Conservation (phyloP, 164 flowering plant genomes). For the Vitis amurensis region DNA sequence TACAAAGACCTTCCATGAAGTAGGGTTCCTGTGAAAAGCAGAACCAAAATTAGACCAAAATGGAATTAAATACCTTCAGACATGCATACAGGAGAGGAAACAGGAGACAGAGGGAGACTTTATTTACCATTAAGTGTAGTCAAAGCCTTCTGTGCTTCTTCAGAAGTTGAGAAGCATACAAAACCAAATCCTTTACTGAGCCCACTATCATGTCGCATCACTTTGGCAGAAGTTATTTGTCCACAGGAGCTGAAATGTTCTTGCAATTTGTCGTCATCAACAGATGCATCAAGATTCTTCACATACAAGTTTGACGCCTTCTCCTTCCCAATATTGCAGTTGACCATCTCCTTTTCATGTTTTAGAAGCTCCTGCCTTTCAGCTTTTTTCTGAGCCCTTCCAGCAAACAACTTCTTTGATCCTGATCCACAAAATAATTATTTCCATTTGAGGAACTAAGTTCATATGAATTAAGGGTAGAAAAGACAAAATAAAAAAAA, state of each 20-base stretch:
- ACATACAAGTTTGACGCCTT: conserved; percentile 41
- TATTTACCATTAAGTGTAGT: conserved; percentile 18
- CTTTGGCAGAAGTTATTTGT: conserved; percentile 31
- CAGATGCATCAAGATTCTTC: conserved; percentile 24
- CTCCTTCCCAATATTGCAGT: conserved; percentile 3
- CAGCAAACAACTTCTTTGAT: conserved; percentile 38
- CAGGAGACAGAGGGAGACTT: not conserved
- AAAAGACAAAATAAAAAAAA: not conserved
- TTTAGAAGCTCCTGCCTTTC: conserved; percentile 31
- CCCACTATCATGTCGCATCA: conserved; percentile 31
- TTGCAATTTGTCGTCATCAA: conserved; percentile 30
- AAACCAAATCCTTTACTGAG: conserved; percentile 44
- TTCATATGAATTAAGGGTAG: not conserved
- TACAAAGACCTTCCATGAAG: conserved; percentile 19
- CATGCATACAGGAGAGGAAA: not conserved
- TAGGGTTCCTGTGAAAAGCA: not conserved
- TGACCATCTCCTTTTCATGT: conserved; percentile 3
- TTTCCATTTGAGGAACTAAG: not conserved
- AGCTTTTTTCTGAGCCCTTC: conserved; percentile 45
- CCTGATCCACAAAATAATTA: conserved; percentile 24
- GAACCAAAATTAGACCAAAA: not conserved
- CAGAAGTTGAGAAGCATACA: conserved; percentile 36
- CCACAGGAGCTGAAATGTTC: conserved; percentile 38
- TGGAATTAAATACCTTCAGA: not conserved
- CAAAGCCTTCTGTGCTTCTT: conserved; percentile 28